Percentiles rank a stretch among this genome's conserved stretches.
Evolutionary conservation across 371 early-diverging fungal genomes (phyloP).

Genomic region (Conidiobolus coronatus): DNA sequence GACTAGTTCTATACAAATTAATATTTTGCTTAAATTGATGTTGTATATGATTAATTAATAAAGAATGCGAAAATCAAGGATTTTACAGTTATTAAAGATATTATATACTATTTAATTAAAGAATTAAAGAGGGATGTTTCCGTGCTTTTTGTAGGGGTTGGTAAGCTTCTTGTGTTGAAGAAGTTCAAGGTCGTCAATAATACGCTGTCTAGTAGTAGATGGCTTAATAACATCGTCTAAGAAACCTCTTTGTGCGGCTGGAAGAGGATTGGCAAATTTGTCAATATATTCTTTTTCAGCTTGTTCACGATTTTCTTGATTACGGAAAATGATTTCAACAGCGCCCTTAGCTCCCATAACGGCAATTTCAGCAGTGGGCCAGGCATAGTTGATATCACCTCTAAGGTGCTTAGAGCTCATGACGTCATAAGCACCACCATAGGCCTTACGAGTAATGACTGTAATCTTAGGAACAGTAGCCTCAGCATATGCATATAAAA

Average conservation of each 20-base stretch:
- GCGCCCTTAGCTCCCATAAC: conserved; percentile 96
- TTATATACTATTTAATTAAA: no score
- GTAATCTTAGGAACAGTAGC: conserved; percentile 95
- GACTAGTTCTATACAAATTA: no score
- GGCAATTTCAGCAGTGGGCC: conserved; percentile 94
- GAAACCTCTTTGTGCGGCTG: conserved; percentile 89
- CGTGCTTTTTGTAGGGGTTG: conserved; percentile 86
- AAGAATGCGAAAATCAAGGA: no score
- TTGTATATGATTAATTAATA: no score
- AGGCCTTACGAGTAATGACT: conserved; percentile 86
- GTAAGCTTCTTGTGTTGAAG: conserved; percentile 41
- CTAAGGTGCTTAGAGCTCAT: conserved; percentile 92
- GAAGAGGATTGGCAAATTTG: conserved; percentile 87
- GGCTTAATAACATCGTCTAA: conserved; percentile 85
- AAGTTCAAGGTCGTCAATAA: conserved; percentile 74
- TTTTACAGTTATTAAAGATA: no score
- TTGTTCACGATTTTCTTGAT: conserved; percentile 32
- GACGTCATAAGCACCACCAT: conserved; percentile 95
- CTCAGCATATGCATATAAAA: conserved; percentile 89
- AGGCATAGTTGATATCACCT: conserved; percentile 81
- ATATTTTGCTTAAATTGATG: no score
- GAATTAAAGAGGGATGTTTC: conserved; percentile 45
- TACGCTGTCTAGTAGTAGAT: conserved; percentile 47
- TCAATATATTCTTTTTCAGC: conserved; percentile 72
- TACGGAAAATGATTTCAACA: conserved; percentile 85